Percentiles rank a stretch among this genome's conserved stretches.
These are phyloP conservation scores for Margaritispora aquatica DNA, from an alignment of 495 filamentous ascomycete genomes.

Conservation along the genomic window DNA sequence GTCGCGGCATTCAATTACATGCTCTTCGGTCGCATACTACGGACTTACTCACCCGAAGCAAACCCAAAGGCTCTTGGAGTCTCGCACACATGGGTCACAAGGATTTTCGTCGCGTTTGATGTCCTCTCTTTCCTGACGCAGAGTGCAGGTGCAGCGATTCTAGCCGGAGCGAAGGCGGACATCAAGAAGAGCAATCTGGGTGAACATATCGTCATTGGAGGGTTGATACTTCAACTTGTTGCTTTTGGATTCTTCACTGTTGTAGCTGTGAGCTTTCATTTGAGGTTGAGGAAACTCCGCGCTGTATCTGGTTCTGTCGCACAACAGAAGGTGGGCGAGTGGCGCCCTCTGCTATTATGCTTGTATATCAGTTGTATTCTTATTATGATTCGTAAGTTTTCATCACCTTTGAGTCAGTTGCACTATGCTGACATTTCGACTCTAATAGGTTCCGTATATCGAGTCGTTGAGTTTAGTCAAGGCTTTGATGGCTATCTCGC, in stretches of 20 bases:
- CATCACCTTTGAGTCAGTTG: neutral
- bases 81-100: neutral
- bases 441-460: constrained; percentile 14
- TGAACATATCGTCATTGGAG: constrained; percentile 1
- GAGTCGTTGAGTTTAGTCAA: constrained; percentile 44
- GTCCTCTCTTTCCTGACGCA: constrained; percentile 3
- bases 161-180: neutral
- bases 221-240: neutral
- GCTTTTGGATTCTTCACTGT: constrained; percentile 1
- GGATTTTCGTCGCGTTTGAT: neutral
- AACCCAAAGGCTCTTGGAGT: neutral
- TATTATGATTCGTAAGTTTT: constrained; percentile 2
- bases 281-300: neutral
- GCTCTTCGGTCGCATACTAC: constrained; percentile 1
- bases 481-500: constrained; percentile 25
- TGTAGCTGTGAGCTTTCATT: neutral
- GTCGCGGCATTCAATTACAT: constrained; percentile 7
- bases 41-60: neutral
- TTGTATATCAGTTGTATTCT: constrained; percentile 1
- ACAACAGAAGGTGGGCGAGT: neutral
- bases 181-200: neutral
- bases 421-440: neutral
- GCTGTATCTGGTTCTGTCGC: neutral
- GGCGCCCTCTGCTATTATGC: neutral
- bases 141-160: neutral